Evolutionary conservation across 2,329 filamentous ascomycete genomes (phyloP), one percentile per base, ranked within the genome.

Genomic region (Leptoxyphium fumago): DNA sequence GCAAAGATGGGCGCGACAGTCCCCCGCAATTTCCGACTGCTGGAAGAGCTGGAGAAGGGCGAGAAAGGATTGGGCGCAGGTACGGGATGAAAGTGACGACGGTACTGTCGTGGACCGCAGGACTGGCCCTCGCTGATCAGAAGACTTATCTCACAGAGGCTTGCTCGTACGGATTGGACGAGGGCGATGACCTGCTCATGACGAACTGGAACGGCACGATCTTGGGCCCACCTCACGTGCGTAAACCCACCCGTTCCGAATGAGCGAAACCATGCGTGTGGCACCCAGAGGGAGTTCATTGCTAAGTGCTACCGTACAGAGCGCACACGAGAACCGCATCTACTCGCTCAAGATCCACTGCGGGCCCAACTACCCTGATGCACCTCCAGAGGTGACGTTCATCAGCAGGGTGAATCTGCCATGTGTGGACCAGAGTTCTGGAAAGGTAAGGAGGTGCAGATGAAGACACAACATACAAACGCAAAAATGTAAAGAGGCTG

Each of bases 191-290:
- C 60, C 76, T 95, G 51, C 77, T 91, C 65, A 94, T 98, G 88
- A 89, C 84, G 51, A 87, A 95, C 72, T 98, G 91, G 91, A 94
- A 94, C 60, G 91, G 89, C 58, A 98, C 91, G 13, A 96, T 98
- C 52, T 79, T 95, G 41, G 91, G 91, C 1, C 91, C 91, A 54
- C 89, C 91, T 62, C 88, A 96, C 65, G 91, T 95, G 73, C 60
- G 84, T 69, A 17, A 18, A 18, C 21, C n/a, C 29, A 38, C 26
- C 10, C 11, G 26, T 40, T n/a, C 30, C 10, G 1, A 10, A 17
- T 8, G 30, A 36, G n/a, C 36, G 29, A 26, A 34, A 17, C 9
- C 28, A 45, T 18, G 10, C n/a, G 18, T 21, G 7, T 26, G 21
- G 21, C 21, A 26, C 7, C 4, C 21, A 26, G 21, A 26, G 3